Conservation (phyloP, 2,329 filamentous ascomycete genomes). For the Gnomoniopsis smithogilvyi region DNA sequence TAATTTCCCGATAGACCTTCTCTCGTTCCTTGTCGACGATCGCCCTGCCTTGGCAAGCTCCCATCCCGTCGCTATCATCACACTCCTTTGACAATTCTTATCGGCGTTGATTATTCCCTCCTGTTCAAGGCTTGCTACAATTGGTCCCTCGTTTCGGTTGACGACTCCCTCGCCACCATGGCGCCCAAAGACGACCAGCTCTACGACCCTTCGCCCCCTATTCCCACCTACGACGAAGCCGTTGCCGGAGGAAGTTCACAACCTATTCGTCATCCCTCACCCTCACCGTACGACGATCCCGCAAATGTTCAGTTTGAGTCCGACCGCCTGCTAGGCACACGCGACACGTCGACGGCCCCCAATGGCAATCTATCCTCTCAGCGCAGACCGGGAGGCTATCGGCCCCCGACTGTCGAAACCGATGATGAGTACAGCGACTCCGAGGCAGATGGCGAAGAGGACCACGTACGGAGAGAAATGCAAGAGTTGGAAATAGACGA, state of each 20-base stretch:
- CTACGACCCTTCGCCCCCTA: conserved; percentile 66
- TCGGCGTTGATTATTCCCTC: background rate
- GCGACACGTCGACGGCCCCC: conserved; percentile 36
- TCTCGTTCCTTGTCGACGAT: background rate
- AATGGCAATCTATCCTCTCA: conserved; percentile 28
- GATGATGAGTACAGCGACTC: conserved; percentile 64
- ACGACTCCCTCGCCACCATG: conserved; percentile 24
- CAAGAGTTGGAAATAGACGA: conserved; percentile 75
- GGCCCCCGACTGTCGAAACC: conserved; percentile 74
- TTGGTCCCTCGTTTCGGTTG: background rate
- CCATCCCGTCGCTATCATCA: background rate
- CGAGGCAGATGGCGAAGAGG: conserved; percentile 48
- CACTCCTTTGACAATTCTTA: background rate
- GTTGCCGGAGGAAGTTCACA: conserved; percentile 55
- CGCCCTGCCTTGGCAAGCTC: background rate
- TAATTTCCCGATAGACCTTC: background rate
- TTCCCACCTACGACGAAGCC: conserved; percentile 83
- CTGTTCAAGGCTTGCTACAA: background rate
- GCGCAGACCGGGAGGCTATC: conserved; percentile 58
- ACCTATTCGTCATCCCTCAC: conserved; percentile 37
- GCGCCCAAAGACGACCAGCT: conserved; percentile 51
- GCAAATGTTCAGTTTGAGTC: conserved; percentile 54
- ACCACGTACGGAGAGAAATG: conserved; percentile 74
- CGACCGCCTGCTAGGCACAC: conserved; percentile 68
- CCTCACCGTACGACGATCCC: conserved; percentile 55